Evolutionary conservation across 306 rosid genomes (phyloP), one percentile per base, ranked within the genome.

Genomic region (Pyrus pyrifolia): DNA sequence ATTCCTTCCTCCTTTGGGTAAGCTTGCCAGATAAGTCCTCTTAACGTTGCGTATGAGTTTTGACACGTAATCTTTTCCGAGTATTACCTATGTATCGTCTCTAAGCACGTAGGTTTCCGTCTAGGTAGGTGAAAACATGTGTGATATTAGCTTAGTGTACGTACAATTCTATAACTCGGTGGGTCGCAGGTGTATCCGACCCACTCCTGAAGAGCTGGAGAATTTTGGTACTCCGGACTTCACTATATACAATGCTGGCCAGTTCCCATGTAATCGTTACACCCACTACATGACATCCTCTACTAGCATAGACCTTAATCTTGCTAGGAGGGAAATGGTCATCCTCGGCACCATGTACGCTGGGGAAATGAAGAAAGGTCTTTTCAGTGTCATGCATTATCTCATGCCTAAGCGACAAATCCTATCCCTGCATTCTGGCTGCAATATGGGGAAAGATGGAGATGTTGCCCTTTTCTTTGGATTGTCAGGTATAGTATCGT

Each of bases 391-490:
- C 15, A 93, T 91, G 98, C 98, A 93, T 78, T 93, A 87, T 86
- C 93, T 93, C 84, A 91, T 91, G 97, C 98, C 98, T 57, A 87
- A 60, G 84, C 92, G 97, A 18, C 87, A 79, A 6, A 88, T 93
- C 68, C 96, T 93, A 84, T 89, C 98, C 75, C 81, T 93, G 2
- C 98, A 93, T 76, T 93, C 98, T 77, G 98, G 98, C 73, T 93
- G 92, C 91, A 93, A 93, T 67, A 72, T 93, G 79, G 98, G 98
- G 45, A 91, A 88, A 79, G 63, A 80, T 49, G 96, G 96, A n/a
- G 98, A 93, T 73, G 97, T 91, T 67, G 98, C 98, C 18, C 97
- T 93, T 83, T 93, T 93, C 96, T 93, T 93, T 83, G 97, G 96
- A 68, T 86, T 93, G 86, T 93, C 98, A 81, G 97, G 98, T 93